Conservation (phyloP, 2,329 filamentous ascomycete genomes). For the Cadophora luteo-olivacea region DNA sequence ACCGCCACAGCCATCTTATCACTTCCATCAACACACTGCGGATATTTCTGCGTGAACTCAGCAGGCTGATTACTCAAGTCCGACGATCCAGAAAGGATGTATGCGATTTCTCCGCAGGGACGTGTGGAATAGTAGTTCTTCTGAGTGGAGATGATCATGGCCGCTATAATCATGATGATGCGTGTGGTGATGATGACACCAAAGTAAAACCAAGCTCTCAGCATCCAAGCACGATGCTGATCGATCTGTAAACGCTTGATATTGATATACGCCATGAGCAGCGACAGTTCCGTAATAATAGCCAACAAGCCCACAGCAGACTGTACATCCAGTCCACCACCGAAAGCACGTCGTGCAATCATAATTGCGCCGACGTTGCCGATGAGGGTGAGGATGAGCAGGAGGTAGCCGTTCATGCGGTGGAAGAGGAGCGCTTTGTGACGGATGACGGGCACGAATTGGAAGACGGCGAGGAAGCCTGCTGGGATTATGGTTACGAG, state of each 20-base stretch:
- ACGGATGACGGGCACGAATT: constrained; percentile 56
- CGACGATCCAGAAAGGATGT: constrained; percentile 40
- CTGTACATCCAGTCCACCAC: constrained; percentile 60
- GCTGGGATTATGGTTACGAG: constrained; percentile 54
- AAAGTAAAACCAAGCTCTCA: constrained; percentile 60
- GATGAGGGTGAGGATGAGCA: constrained; percentile 55
- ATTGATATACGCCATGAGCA: constrained; percentile 59
- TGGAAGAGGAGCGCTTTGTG: constrained; percentile 60
- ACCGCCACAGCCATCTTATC: constrained; percentile 43
- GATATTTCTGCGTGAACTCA: constrained; percentile 46
- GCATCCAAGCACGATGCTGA: constrained; percentile 69
- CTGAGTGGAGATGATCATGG: constrained; percentile 47
- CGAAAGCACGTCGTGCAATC: constrained; percentile 58
- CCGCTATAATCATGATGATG: constrained; percentile 53
- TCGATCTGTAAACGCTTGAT: constrained; percentile 67
- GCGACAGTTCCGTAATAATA: constrained; percentile 51
- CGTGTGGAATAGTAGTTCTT: constrained; percentile 47
- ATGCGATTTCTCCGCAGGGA: constrained; percentile 57
- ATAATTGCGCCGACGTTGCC: constrained; percentile 58
- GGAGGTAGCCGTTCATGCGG: constrained; percentile 64
- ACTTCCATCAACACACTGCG: constrained; percentile 51
- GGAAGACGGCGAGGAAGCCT: constrained; percentile 51
- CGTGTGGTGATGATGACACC: constrained; percentile 59
- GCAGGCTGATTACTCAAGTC: neutral
- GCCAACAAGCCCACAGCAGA: constrained; percentile 51